Conservation (phyloP, 257 asterid species). For the Plectranthus barbatus region DNA sequence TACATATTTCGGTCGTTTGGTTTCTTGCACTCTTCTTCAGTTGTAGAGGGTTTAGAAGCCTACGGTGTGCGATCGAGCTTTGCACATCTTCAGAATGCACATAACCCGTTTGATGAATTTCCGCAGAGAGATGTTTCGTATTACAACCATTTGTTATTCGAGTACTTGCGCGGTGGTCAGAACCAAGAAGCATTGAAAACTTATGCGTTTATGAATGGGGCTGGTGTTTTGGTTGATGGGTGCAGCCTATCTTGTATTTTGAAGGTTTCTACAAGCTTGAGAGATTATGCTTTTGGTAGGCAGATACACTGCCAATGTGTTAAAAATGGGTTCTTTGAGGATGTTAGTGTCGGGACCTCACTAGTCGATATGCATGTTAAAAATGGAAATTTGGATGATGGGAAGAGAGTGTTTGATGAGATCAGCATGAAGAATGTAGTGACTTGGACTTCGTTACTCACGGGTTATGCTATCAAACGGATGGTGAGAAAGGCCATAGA, state of each 20-base stretch:
- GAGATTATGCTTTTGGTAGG: slow-evolving; percentile 35
- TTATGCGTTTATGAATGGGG: slow-evolving; percentile 39
- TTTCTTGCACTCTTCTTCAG: slow-evolving; percentile 15
- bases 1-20: slow-evolving; percentile 17
- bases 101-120: slow-evolving; percentile 44
- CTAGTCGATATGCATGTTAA: slow-evolving; percentile 79
- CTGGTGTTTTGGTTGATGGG: slow-evolving; percentile 46
- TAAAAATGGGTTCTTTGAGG: slow-evolving; percentile 51
- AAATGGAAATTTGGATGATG: slow-evolving; percentile 39
- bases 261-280: slow-evolving; percentile 55
- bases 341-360: slow-evolving; percentile 82
- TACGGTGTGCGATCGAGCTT: background rate
- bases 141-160: slow-evolving; percentile 56
- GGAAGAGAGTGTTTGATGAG: slow-evolving; percentile 61
- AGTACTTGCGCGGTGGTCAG: slow-evolving; percentile 39
- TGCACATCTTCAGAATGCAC: slow-evolving; percentile 14
- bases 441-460: slow-evolving; percentile 80
- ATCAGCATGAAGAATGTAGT: slow-evolving; percentile 67
- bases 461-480: slow-evolving; percentile 55
- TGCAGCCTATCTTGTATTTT: slow-evolving; percentile 60
- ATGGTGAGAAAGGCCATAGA: slow-evolving; percentile 33
- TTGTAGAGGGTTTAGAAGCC: slow-evolving; percentile 16
- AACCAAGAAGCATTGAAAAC: slow-evolving; percentile 44
- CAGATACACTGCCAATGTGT: slow-evolving; percentile 70
- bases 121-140: slow-evolving; percentile 37